Conservation (phyloP, 208 protist genomes). For the Leishmania tropica region DNA sequence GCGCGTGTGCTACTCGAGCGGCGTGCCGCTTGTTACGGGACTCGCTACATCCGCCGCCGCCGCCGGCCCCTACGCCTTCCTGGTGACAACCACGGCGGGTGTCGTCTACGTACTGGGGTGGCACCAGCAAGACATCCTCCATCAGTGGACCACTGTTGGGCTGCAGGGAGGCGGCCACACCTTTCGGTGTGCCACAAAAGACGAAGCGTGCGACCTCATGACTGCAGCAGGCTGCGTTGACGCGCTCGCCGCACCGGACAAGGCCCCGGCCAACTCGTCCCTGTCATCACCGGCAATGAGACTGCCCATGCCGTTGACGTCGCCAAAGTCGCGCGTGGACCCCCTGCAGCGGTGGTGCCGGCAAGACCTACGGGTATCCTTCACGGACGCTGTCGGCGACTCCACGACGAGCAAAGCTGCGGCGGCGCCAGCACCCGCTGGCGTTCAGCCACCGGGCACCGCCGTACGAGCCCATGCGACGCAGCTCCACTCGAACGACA, state of each 20-base stretch:
- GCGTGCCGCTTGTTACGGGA: constrained; percentile 47
- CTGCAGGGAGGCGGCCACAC: constrained; percentile 29
- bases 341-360: constrained; percentile 28
- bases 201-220: neutral
- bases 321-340: constrained; percentile 5
- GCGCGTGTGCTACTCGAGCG: constrained; percentile 43
- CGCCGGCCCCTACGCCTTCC: constrained; percentile 55
- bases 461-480: constrained; percentile 10
- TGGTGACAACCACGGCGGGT: constrained; percentile 66
- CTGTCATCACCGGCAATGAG: neutral
- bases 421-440: neutral
- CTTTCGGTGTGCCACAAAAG: constrained; percentile 10
- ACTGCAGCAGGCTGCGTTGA: neutral
- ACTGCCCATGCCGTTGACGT: neutral
- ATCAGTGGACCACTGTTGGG: constrained; percentile 46
- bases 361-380: neutral
- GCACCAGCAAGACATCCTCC: constrained; percentile 47
- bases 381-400: neutral
- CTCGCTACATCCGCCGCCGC: constrained; percentile 35
- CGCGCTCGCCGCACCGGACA: neutral
- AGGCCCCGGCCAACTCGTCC: constrained; percentile 8
- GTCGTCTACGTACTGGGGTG: constrained; percentile 70
- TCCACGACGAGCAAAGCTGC: neutral
- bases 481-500: neutral
- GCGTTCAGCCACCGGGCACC: constrained; percentile 14